These are phyloP conservation scores for Halteria grandinella DNA, from an alignment of 73 alveolate genomes.

Conservation along the genomic window DNA sequence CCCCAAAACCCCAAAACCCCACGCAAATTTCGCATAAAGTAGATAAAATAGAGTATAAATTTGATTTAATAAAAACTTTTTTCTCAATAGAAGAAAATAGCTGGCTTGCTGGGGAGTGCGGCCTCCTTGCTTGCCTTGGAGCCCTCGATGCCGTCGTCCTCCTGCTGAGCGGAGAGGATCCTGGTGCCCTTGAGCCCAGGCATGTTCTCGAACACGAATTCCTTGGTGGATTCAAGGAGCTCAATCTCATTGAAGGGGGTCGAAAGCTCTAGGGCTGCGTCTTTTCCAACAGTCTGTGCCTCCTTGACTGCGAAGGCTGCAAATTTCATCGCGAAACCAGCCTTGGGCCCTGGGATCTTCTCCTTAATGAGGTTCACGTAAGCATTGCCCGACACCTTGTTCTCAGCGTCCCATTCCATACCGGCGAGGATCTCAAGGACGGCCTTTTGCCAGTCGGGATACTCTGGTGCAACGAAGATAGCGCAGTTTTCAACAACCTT, in stretches of 20 bases:
- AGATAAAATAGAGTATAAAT: too few relatives aligned
- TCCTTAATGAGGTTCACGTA: slow-evolving; percentile 56
- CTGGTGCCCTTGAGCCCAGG: neutral
- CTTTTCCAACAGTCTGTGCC: slow-evolving; percentile 77
- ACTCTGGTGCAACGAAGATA: slow-evolving; percentile 71
- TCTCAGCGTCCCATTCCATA: slow-evolving; percentile 68
- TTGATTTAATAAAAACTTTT: too few relatives aligned
- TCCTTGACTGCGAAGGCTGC: slow-evolving; percentile 66
- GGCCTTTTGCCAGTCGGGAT: slow-evolving; percentile 79
- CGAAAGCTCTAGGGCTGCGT: slow-evolving; percentile 77
- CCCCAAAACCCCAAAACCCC: neutral
- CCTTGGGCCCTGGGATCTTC: slow-evolving; percentile 58
- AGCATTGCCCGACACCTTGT: slow-evolving; percentile 57
- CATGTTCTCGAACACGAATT: slow-evolving; percentile 58
- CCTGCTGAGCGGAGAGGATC: too few relatives aligned
- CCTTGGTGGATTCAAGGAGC: slow-evolving; percentile 18
- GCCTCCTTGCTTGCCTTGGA: slow-evolving; percentile 49
- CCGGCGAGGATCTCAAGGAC: slow-evolving; percentile 59
- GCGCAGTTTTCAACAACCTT: slow-evolving; percentile 48
- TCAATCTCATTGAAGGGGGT: slow-evolving; percentile 81
- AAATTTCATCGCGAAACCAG: slow-evolving; percentile 72
- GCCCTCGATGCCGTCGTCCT: neutral
- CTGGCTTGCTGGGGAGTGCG: slow-evolving; percentile 80
- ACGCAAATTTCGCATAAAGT: neutral
- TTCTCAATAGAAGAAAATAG: slow-evolving; percentile 54